phyloP scores from a whole-genome alignment of 2,329 filamentous ascomycete species.

The Trichophyton schoenleinii region DNA sequence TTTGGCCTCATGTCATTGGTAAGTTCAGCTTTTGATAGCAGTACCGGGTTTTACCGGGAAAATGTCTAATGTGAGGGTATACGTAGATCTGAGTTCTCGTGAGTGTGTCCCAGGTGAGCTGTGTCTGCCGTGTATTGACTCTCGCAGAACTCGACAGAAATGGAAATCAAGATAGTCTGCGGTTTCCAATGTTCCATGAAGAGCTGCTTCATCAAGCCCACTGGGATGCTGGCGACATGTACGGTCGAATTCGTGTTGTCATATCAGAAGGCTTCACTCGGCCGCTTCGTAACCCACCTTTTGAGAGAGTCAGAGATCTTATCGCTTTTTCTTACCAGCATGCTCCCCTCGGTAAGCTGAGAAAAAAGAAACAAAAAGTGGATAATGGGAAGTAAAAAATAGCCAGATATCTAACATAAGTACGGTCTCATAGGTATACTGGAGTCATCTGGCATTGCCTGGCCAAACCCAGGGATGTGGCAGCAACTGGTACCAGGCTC shows the following conservation, averaged over 20 bases:
- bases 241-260: constrained; percentile 63
- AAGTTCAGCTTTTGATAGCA: constrained; percentile 15
- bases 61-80: constrained; percentile 6
- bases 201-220: constrained; percentile 56
- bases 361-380: neutral
- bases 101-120: constrained; percentile 8
- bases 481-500: constrained; percentile 35
- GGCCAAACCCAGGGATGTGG: constrained; percentile 66
- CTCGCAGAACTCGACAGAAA: constrained; percentile 38
- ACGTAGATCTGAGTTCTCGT: constrained; percentile 27
- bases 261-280: constrained; percentile 60
- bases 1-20: constrained; percentile 45
- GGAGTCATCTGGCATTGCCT: constrained; percentile 61
- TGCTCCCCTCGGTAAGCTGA: constrained; percentile 55
- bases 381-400: neutral
- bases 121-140: constrained; percentile 26
- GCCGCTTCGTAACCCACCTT: constrained; percentile 35
- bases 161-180: constrained; percentile 49
- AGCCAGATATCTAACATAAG: neutral
- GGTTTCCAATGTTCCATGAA: constrained; percentile 59
- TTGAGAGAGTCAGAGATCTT: constrained; percentile 58
- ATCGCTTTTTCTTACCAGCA: constrained; percentile 76
- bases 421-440: constrained; percentile 47
- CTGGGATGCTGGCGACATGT: constrained; percentile 59
- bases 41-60: neutral